phyloP scores from a whole-genome alignment of 1,284 basidiomycete species.

The Melampsora abietis-canadensis region DNA sequence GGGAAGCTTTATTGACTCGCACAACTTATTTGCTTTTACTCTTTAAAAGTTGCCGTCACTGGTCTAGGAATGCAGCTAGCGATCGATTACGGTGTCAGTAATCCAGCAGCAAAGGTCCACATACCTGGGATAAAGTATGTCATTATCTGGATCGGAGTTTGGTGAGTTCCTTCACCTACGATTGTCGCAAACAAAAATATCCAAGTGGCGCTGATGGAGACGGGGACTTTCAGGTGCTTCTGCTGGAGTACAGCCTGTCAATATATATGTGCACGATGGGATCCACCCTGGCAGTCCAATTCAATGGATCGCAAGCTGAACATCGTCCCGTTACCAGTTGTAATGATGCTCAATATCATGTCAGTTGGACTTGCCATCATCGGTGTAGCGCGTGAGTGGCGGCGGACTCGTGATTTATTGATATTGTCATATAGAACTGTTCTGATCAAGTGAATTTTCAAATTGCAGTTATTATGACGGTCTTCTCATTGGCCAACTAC shows the following conservation, averaged over 20 bases:
- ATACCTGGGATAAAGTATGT: slow-evolving; percentile 41
- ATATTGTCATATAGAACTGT: background rate
- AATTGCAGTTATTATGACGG: slow-evolving; percentile 23
- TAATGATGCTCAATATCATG: slow-evolving; percentile 34
- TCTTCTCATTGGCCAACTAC: slow-evolving; percentile 29
- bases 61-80: slow-evolving; percentile 43
- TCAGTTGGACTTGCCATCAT: slow-evolving; percentile 36
- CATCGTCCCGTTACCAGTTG: slow-evolving; percentile 31
- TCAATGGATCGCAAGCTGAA: slow-evolving; percentile 36
- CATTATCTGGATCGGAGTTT: slow-evolving; percentile 41
- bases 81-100: slow-evolving; percentile 36
- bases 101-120: slow-evolving; percentile 39
- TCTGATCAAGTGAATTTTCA: background rate
- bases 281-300: slow-evolving; percentile 40
- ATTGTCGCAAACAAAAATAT: background rate
- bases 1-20: background rate
- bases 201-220: background rate
- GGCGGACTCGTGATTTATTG: background rate
- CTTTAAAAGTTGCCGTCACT: slow-evolving; percentile 20
- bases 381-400: slow-evolving; percentile 28
- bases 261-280: slow-evolving; percentile 43
- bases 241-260: slow-evolving; percentile 43
- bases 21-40: background rate
- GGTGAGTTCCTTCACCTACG: slow-evolving; percentile 4
- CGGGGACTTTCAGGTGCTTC: slow-evolving; percentile 20